Evolutionary conservation across 257 asterid species (phyloP), one percentile per base, ranked within the genome.

Genomic region (Plantago ovata): DNA sequence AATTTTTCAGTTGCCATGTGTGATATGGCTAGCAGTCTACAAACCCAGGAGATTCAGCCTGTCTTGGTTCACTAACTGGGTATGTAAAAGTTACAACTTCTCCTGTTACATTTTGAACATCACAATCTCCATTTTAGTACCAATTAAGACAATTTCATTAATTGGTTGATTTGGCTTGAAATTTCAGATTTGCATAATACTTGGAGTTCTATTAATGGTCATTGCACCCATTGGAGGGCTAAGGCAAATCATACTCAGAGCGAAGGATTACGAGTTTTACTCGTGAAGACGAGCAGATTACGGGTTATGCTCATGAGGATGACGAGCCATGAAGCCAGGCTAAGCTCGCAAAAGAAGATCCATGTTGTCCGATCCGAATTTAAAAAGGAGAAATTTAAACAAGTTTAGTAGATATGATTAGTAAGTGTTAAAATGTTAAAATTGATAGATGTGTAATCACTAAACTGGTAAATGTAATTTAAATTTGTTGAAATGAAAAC

Each of bases 51-150:
- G 19, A 47, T 78, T 48, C 72, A 53, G 78, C 63, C 46, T 78
- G 10, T 78, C 84, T 39, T 78, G 80, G 80, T 64, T 60, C 13
- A 39, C 69, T 23, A 78, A 78, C 53, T 78, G 84, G 84, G 78
- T 72, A 66, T 28, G 59, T 19, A 16, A 9, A 24, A 13, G 13
- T 32, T 22, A 13, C 42, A 53, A 18, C 21, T n/a, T 24, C 58
- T 11, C 7, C 21, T 19, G 9, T 24, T 11, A 21, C 32, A 2
- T 24, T 21, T 11, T 52, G n/a, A n/a, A n/a, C 15, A n/a, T 28
- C 20, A 24, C 16, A 41, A 1, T 19, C 19, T 10, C 23, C 7
- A 9, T 8, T 56, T 39, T 13, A 55, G 28, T n/a, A 9, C 4
- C 6, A 20, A 46, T 41, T 24, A 16, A 39, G 36, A 28, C 36